Evolutionary conservation across 345 rosid species (phyloP), one percentile per base, ranked within the genome.

Genomic region (Syzygium jambos): DNA sequence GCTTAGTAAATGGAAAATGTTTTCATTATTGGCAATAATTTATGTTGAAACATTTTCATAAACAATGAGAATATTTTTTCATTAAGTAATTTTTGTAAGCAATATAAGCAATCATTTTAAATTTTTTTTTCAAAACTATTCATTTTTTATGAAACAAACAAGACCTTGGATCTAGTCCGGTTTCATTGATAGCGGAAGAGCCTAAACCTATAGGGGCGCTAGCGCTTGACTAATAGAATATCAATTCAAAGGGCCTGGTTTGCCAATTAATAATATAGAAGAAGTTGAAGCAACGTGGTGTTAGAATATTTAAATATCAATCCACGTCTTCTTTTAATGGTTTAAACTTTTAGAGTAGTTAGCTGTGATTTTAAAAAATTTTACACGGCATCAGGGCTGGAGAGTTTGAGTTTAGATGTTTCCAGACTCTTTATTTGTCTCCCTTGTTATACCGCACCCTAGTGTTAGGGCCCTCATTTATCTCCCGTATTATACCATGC

Each of bases 351-450:
- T 29, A 63, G 5, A 29, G 7, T 29, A 29, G 5, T 29, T 29
- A 11, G 22, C 29, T 63, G 34, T 29, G 77, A 30, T 63, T 63
- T 29, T 30, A 63, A 0, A 63, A 29, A 63, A 63, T 29, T 63
- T 63, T 14, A 29, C 41, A 29, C 0, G 15, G 11, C 5, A 14
- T 63, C 29, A 29, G 9, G 29, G 11, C 1, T 0, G 0, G 0
- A 63, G 46, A 43, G 1, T 16, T 22, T 29, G 15, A 63, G 38
- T 63, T 63, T 0, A 2, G 1, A 29, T 63, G 2, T 63, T 63
- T 29, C 7, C 38, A 63, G 15, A 14, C 41, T 17, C 41, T 16
- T 63, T 27, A 63, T 29, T 63, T 63, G 38, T 63, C 77, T 7
- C 77, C 41, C 41, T 63, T 30, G 9, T 29, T 15, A 63, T 7